Percentiles rank a stretch among this genome's conserved stretches.
phyloP scores from a whole-genome alignment of 345 rosid genomes.

The Adansonia digitata region DNA sequence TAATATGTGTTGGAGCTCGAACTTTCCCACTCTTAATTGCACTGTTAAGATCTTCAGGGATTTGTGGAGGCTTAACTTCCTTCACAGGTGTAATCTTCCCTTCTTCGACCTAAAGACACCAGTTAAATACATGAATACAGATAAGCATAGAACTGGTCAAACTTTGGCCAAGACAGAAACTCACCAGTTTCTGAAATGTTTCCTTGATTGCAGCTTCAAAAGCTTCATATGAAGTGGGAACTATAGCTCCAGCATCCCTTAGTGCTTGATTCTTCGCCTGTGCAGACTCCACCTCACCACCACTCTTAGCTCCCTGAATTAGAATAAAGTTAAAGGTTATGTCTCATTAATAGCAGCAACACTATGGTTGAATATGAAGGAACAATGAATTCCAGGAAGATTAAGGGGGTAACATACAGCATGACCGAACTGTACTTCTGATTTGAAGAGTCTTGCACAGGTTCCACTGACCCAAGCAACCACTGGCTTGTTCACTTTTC shows the following conservation, averaged over 20 bases:
- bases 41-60: constrained; percentile 85
- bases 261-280: constrained; percentile 97
- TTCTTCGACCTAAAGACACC: constrained; percentile 51
- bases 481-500: constrained; percentile 86
- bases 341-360: neutral
- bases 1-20: constrained; percentile 93
- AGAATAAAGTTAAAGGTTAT: constrained; percentile 10
- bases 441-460: constrained; percentile 90
- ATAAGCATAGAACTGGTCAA: neutral
- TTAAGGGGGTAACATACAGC: constrained; percentile 60
- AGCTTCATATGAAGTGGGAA: constrained; percentile 88
- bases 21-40: constrained; percentile 98
- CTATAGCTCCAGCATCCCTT: constrained; percentile 81
- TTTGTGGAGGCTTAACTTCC: constrained; percentile 81
- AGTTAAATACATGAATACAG: neutral
- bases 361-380: neutral
- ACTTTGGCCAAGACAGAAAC: constrained; percentile 17
- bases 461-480: constrained; percentile 99
- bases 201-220: constrained; percentile 71
- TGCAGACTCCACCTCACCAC: constrained; percentile 95
- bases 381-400: constrained; percentile 1
- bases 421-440: constrained; percentile 97
- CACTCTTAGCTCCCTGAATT: constrained; percentile 92
- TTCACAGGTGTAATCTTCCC: constrained; percentile 68
- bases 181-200: constrained; percentile 82